Base-by-base conservation (phyloP, 1,284 basidiomycete genomes). In the Apiotrichum mycotoxinovorans region DNA sequence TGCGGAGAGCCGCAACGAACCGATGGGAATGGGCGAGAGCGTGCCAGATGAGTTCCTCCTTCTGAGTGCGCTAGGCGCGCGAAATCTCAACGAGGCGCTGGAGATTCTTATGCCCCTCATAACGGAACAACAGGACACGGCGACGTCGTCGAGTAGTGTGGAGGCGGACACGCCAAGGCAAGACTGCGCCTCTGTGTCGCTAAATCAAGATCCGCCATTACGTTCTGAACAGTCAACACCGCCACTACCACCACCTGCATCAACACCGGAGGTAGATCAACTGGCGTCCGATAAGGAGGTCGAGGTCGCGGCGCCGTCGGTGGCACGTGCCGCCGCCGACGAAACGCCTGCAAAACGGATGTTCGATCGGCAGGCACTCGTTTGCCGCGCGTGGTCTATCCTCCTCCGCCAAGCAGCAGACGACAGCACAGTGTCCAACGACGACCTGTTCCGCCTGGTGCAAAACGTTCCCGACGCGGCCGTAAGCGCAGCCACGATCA, bases 371-470 rank as follows among this genome's bases (percentile, higher is more conserved):
- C 3, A 23, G 15, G 22, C 11, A 27, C 14, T 3, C 8, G 25
- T 48, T 11, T 12, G 35, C 8, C 56, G 54, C 18, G 48, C 51
- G 1, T 62, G 56, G 56, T 51, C 44, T 10, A 43, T 56, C 15
- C 60, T 62, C 34, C 34, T 53, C 2, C 33, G 43, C 1, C 51
- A 48, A n/a, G 60, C 56, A 0, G 43, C 46, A 1, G 12, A 7
- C 5, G 60, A 62, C 27, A n/a, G 25, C 2, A 17, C 8, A 2
- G 46, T 62, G 10, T n/a, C 53, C 5, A 15, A 57, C 2, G 42
- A 61, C 17, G 56, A 59, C 26, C 49, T 72, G 5, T 11, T 64
- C 18, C 54, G 53, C 14, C 47, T 71, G 17, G 57, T 58, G 4
- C 35, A 58, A 3, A 34, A 37, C 3, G 23, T 73, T 14, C 65